Evolutionary conservation across 345 rosid species (phyloP), one percentile per base, ranked within the genome.

Genomic region (Populus euphratica): DNA sequence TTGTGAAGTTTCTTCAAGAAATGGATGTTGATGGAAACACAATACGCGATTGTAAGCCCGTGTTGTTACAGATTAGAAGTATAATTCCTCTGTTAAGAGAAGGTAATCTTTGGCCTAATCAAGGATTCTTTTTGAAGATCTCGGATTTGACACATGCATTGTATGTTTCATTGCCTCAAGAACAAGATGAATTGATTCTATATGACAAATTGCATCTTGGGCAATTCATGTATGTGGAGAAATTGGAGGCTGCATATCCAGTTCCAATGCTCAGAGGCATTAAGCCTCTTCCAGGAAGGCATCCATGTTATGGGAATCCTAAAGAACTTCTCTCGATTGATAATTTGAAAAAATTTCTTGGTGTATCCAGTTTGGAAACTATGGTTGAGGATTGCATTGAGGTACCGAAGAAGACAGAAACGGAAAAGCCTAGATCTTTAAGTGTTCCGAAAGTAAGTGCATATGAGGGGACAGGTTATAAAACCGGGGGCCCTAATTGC

Each of bases 91-190:
- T 88, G n/a, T 73, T 94, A 79, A 83, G 82, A 27, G 85, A 87
- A 36, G 90, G 87, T 29, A 91, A 90, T 63, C 88, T 92, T 74
- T 94, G 91, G 94, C 95, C 92, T 27, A 90, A 89, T 79, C 84
- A 82, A 79, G 97, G 98, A 16, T 92, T 94, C 78, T 88, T 88
- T 82, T 75, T 90, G 44, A 84, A 89, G 83, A 87, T 92, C 70
- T 83, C 92, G 1, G 94, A 93, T 81, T 81, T 86, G 49, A 84
- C 93, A 6, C 94, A 91, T 79, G 85, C 88, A 17, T 79, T 87
- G 74, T 89, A 81, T 75, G 91, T 85, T 69, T 90, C 94, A 35
- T 86, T 93, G 82, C 91, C 94, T 1, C 81, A 85, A 74, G 89
- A 88, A 75, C 87, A 89, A 36, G 90, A 89, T 68, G 91, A 89